Evolutionary conservation across 2,329 filamentous ascomycete genomes (phyloP).

Genomic region (Alternaria infectoria): DNA sequence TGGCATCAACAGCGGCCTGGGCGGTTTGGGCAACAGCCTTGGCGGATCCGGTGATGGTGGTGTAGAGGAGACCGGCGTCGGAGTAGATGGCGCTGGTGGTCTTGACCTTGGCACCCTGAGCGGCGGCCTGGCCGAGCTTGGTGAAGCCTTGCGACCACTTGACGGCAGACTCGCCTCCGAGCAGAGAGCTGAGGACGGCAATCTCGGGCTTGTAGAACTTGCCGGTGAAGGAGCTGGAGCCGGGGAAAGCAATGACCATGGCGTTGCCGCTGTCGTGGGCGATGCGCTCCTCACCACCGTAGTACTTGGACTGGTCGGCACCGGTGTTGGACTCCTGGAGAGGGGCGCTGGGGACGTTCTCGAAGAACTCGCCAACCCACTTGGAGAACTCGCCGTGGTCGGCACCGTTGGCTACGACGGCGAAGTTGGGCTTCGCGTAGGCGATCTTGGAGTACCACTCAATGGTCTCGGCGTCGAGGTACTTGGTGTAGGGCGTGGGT

Average conservation of each 20-base stretch:
- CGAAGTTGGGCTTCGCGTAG: constrained; percentile 89
- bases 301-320: constrained; percentile 78
- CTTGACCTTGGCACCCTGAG: constrained; percentile 70
- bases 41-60: constrained; percentile 79
- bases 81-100: constrained; percentile 88
- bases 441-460: constrained; percentile 77
- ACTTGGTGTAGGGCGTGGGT: constrained; percentile 75
- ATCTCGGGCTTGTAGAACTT: constrained; percentile 87
- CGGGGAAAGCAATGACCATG: constrained; percentile 89
- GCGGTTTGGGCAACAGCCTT: constrained; percentile 75
- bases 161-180: constrained; percentile 88
- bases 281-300: constrained; percentile 91
- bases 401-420: constrained; percentile 88
- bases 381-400: constrained; percentile 77
- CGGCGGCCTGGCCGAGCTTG: constrained; percentile 77
- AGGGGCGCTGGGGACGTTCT: constrained; percentile 63
- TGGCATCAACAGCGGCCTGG: constrained; percentile 75
- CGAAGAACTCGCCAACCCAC: constrained; percentile 95
- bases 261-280: constrained; percentile 79
- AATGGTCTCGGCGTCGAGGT: constrained; percentile 78
- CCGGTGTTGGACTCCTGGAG: constrained; percentile 58
- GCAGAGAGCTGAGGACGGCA: constrained; percentile 82
- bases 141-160: constrained; percentile 97
- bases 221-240: constrained; percentile 75
- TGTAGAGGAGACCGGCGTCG: constrained; percentile 87